Conservation (phyloP, 768 basidiomycete genomes). For the Baorangia bicolor region DNA sequence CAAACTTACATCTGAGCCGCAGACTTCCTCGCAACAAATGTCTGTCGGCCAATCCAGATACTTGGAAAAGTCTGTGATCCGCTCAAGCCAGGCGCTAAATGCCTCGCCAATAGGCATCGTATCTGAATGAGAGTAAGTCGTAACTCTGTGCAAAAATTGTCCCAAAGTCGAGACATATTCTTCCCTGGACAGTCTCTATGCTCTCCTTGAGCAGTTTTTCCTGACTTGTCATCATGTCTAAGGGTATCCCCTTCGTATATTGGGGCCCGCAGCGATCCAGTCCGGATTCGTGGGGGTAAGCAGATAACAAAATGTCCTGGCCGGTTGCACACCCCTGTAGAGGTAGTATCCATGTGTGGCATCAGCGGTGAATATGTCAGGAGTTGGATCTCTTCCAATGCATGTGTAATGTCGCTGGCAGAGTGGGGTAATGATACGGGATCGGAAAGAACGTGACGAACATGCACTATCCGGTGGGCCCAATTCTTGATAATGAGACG, state of each 20-base stretch:
- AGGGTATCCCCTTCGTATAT: not conserved
- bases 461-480: not conserved
- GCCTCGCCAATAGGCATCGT: not conserved
- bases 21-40: not conserved
- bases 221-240: not conserved
- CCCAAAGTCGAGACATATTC: constrained; percentile 4
- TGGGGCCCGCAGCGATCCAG: not conserved
- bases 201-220: not conserved
- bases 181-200: not conserved
- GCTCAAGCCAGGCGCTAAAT: not conserved
- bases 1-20: not conserved
- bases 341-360: constrained; percentile 5
- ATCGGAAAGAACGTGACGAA: not conserved
- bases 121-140: not conserved
- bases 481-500: constrained; percentile 3
- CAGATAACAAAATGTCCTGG: not conserved
- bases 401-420: not conserved
- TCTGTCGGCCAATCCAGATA: constrained; percentile 7
- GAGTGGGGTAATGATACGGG: not conserved
- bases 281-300: not conserved
- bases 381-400: constrained; percentile 1
- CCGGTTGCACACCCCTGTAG: not conserved
- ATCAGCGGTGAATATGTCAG: constrained; percentile 2
- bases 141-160: constrained; percentile 3
- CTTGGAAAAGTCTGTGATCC: not conserved